Evolutionary conservation across 2,329 filamentous ascomycete species (phyloP).

Genomic region (Epichloe festucae): DNA sequence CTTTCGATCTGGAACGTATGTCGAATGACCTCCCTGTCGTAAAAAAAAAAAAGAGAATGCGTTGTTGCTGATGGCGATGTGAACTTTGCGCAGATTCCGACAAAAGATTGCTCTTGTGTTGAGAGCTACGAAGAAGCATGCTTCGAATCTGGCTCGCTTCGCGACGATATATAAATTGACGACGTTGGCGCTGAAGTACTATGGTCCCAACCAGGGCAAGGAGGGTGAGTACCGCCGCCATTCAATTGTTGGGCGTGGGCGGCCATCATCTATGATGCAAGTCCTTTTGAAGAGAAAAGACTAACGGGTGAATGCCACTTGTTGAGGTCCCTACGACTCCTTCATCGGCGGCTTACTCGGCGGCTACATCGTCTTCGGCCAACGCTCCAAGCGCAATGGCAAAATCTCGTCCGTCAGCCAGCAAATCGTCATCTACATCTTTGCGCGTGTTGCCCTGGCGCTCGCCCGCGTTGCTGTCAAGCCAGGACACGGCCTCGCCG

Average conservation of each 20-base stretch:
- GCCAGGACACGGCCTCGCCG: slow-evolving; percentile 37
- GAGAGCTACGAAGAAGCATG: slow-evolving; percentile 80
- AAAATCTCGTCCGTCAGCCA: slow-evolving; percentile 73
- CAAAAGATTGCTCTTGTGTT: slow-evolving; percentile 69
- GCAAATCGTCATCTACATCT: slow-evolving; percentile 97
- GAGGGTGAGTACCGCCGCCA: slow-evolving; percentile 27
- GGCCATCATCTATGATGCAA: background rate
- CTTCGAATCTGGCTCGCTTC: slow-evolving; percentile 82
- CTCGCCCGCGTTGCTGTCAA: slow-evolving; percentile 73
- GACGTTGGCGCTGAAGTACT: slow-evolving; percentile 61
- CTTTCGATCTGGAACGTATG: slow-evolving; percentile 80
- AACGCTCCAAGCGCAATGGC: slow-evolving; percentile 46
- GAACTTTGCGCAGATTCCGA: slow-evolving; percentile 35
- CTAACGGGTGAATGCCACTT: background rate
- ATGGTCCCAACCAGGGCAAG: slow-evolving; percentile 44
- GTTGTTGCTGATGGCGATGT: background rate
- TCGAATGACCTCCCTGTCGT: slow-evolving; percentile 9
- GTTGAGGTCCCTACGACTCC: slow-evolving; percentile 56
- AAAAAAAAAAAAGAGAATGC: background rate
- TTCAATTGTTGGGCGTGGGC: background rate
- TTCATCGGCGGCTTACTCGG: slow-evolving; percentile 80
- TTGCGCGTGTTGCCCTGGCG: slow-evolving; percentile 77
- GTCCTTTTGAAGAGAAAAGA: background rate
- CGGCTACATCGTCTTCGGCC: slow-evolving; percentile 85
- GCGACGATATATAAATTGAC: slow-evolving; percentile 79